A percentile compares a stretch with the other conserved stretches of the same genome.
Conservation (phyloP, 2,329 filamentous ascomycete species). For the Paramyrothecium roridum region DNA sequence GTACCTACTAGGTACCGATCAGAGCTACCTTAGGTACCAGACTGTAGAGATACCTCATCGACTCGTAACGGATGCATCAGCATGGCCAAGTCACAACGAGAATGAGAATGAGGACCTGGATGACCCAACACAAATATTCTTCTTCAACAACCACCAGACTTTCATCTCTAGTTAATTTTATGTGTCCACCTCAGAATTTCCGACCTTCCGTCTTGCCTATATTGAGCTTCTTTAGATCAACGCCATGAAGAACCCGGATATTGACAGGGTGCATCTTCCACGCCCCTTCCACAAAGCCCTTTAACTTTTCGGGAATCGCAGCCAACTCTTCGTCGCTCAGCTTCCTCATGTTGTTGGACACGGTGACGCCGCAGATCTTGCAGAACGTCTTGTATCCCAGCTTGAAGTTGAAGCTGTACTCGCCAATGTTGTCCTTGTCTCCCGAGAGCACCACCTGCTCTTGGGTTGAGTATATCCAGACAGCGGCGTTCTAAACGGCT, state of each 20-base stretch:
- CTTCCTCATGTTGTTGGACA: constrained; percentile 29
- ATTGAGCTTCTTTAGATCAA: constrained; percentile 4
- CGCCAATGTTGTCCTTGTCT: constrained; percentile 30
- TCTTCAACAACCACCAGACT: neutral
- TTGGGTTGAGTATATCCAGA: constrained; percentile 41
- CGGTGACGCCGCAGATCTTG: constrained; percentile 41
- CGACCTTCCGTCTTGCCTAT: constrained; percentile 16
- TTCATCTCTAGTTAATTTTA: neutral
- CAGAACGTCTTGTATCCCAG: constrained; percentile 43
- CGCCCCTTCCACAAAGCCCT: constrained; percentile 10
- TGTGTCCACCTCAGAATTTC: neutral
- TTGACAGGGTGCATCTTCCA: constrained; percentile 29
- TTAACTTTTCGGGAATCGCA: constrained; percentile 21
- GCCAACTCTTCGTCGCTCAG: constrained; percentile 31
- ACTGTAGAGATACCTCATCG: too few relatives aligned
- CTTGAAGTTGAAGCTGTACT: constrained; percentile 31
- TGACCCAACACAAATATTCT: too few relatives aligned
- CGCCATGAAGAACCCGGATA: constrained; percentile 21
- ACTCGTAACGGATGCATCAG: too few relatives aligned
- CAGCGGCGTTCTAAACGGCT: constrained; percentile 33
- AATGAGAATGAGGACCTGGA: too few relatives aligned
- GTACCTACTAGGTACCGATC: too few relatives aligned
- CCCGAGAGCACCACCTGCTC: constrained; percentile 38
- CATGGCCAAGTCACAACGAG: too few relatives aligned
- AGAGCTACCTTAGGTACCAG: too few relatives aligned